Percentiles rank a stretch among this genome's conserved stretches.
Evolutionary conservation across 192 early-diverging fungal genomes (phyloP).

Genomic region (Backusella tuberculispora): DNA sequence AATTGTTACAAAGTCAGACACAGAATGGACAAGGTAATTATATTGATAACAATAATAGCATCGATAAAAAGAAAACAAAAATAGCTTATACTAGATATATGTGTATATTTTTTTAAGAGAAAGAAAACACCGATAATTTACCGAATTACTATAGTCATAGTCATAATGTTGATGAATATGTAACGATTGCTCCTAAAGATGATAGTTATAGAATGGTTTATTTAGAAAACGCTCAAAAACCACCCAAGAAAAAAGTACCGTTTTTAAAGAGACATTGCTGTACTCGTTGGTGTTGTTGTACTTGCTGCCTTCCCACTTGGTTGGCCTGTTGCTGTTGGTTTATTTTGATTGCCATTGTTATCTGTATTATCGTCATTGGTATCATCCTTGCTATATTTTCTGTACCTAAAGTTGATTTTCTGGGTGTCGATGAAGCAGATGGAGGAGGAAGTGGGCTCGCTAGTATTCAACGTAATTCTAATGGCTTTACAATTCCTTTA

Average conservation of each 20-base stretch:
- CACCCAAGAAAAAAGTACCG: background rate
- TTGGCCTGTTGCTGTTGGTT: slow-evolving; percentile 30
- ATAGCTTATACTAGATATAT: background rate
- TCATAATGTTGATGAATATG: background rate
- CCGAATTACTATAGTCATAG: background rate
- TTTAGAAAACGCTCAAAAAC: background rate
- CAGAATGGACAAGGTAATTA: background rate
- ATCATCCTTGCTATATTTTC: slow-evolving; percentile 42
- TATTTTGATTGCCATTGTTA: slow-evolving; percentile 40
- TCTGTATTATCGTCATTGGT: slow-evolving; percentile 44
- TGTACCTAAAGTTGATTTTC: slow-evolving; percentile 43
- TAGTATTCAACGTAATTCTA: slow-evolving; percentile 29
- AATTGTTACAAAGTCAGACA: background rate
- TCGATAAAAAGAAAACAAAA: background rate
- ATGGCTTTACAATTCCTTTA: slow-evolving; percentile 39
- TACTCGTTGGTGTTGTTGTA: slow-evolving; percentile 34
- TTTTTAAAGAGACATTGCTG: slow-evolving; percentile 28
- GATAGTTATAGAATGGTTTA: background rate
- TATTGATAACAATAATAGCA: background rate
- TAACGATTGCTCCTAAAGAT: background rate
- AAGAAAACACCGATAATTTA: slow-evolving; percentile 1
- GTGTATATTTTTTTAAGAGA: background rate
- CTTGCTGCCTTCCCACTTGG: slow-evolving; percentile 40
- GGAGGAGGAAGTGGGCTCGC: background rate
- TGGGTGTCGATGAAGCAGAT: slow-evolving; percentile 22